phyloP scores from a whole-genome alignment of 108 stramenopile genomes.

The Mediolabrus comicus region DNA sequence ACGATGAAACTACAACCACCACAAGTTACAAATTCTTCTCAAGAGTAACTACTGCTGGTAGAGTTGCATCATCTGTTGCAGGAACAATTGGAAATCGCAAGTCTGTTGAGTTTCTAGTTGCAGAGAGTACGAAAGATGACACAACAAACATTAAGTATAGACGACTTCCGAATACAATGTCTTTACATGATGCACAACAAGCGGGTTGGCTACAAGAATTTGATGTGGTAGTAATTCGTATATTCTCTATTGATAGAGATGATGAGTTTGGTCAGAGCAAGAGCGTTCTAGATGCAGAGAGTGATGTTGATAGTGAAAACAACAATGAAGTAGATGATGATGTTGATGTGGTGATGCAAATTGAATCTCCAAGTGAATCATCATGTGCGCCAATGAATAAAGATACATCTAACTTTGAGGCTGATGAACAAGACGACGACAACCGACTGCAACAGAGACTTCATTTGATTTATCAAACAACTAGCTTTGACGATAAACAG shows the following conservation, averaged over 20 bases:
- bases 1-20: not conserved
- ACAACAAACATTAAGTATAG: slow-evolving; percentile 5
- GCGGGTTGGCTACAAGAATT: slow-evolving; percentile 43
- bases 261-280: slow-evolving; percentile 21
- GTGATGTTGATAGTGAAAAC: slow-evolving; percentile 22
- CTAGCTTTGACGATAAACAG: not conserved
- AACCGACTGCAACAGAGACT: slow-evolving; percentile 12
- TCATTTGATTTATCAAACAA: slow-evolving; percentile 11
- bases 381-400: not conserved
- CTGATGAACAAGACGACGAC: not conserved
- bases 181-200: slow-evolving; percentile 41
- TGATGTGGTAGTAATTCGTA: slow-evolving; percentile 39
- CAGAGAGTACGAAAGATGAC: too few species aligned
- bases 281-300: slow-evolving; percentile 36
- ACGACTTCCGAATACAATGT: slow-evolving; percentile 45
- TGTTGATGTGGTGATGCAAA: not conserved
- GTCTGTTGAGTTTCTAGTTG: slow-evolving; percentile 33
- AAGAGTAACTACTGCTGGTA: slow-evolving; percentile 35
- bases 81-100: slow-evolving; percentile 13
- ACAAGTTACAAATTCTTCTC: slow-evolving; percentile 44
- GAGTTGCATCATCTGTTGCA: slow-evolving; percentile 27
- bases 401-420: not conserved
- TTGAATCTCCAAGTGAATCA: not conserved
- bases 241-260: slow-evolving; percentile 6
- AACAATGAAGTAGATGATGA: not conserved